These are phyloP conservation scores for Phoma sp. DNA, from an alignment of 2,329 filamentous ascomycete genomes.

Conservation along the genomic window DNA sequence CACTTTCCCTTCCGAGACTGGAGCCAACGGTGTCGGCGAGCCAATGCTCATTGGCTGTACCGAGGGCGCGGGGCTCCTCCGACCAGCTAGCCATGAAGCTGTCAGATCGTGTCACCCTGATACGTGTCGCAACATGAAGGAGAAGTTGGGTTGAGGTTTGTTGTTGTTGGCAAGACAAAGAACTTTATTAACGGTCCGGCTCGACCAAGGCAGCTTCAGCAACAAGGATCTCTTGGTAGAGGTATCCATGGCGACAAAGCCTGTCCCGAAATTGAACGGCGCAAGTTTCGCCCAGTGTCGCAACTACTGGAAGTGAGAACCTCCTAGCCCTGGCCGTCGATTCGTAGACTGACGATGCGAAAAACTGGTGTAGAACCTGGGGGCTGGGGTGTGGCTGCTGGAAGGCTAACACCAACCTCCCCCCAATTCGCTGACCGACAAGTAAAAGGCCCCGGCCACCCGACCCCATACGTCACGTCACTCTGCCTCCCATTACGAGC, in stretches of 20 bases:
- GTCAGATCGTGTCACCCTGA: not conserved
- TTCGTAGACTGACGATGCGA: constrained; percentile 3
- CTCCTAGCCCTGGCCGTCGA: constrained; percentile 5
- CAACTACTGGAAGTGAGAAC: not conserved
- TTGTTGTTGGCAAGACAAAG: not conserved
- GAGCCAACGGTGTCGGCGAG: not conserved
- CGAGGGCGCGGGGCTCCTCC: not conserved
- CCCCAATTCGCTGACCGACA: constrained; percentile 9
- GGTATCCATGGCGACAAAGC: constrained; percentile 3
- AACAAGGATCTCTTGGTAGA: constrained; percentile 5
- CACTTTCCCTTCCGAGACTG: not conserved
- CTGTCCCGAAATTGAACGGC: not conserved
- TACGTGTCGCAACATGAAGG: not conserved
- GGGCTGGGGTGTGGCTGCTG: constrained; percentile 10
- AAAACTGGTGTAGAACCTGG: constrained; percentile 11
- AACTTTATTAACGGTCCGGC: not conserved
- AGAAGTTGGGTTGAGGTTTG: not conserved
- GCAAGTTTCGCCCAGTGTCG: not conserved
- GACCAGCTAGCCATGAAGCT: not conserved
- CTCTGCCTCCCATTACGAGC: constrained; percentile 12
- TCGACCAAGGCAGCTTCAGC: constrained; percentile 12
- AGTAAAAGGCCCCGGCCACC: constrained; percentile 1
- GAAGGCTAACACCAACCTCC: constrained; percentile 11
- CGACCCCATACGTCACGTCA: constrained; percentile 21
- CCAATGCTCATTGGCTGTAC: constrained; percentile 3